A percentile compares a stretch with the other conserved stretches of the same genome.
phyloP scores from a whole-genome alignment of 1,284 basidiomycete species.

The Ustanciosporium gigantosporum region DNA sequence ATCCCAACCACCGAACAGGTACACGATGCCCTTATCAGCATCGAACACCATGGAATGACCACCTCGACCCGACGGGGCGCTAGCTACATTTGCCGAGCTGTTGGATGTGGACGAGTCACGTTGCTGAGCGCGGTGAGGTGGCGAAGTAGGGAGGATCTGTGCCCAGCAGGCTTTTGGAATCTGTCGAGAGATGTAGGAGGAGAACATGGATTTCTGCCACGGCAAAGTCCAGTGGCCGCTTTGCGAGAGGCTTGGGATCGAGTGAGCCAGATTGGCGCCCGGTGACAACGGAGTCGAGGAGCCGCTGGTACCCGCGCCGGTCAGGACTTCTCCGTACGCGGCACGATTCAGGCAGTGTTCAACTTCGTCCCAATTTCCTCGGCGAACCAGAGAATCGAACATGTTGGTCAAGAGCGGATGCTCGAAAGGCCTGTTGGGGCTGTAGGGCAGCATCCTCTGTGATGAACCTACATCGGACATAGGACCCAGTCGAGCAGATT shows the following conservation, averaged over 20 bases:
- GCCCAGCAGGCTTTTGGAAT: slow-evolving; percentile 42
- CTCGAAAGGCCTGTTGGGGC: slow-evolving; percentile 64
- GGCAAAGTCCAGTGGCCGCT: slow-evolving; percentile 28
- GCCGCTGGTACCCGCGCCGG: slow-evolving; percentile 9
- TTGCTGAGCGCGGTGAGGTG: not conserved
- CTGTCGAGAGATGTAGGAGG: slow-evolving; percentile 41
- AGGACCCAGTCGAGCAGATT: slow-evolving; percentile 31
- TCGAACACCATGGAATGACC: slow-evolving; percentile 84
- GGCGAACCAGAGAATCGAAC: slow-evolving; percentile 70
- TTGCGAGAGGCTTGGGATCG: slow-evolving; percentile 17
- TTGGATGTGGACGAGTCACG: not conserved
- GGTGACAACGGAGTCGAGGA: slow-evolving; percentile 25
- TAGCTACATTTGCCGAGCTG: not conserved
- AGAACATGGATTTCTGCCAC: slow-evolving; percentile 44
- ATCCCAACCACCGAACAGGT: slow-evolving; percentile 80
- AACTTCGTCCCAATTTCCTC: slow-evolving; percentile 70
- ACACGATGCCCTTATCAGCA: slow-evolving; percentile 69
- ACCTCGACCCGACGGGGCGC: slow-evolving; percentile 65
- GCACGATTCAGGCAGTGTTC: slow-evolving; percentile 63
- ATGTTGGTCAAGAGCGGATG: slow-evolving; percentile 73
- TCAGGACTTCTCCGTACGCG: slow-evolving; percentile 33
- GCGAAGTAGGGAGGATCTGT: slow-evolving; percentile 23
- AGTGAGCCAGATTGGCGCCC: slow-evolving; percentile 7
- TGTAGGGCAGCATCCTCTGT: slow-evolving; percentile 18
- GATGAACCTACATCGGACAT: not conserved